Conservation (phyloP, 805 yeast species). For the Candida cerambycidarum region DNA sequence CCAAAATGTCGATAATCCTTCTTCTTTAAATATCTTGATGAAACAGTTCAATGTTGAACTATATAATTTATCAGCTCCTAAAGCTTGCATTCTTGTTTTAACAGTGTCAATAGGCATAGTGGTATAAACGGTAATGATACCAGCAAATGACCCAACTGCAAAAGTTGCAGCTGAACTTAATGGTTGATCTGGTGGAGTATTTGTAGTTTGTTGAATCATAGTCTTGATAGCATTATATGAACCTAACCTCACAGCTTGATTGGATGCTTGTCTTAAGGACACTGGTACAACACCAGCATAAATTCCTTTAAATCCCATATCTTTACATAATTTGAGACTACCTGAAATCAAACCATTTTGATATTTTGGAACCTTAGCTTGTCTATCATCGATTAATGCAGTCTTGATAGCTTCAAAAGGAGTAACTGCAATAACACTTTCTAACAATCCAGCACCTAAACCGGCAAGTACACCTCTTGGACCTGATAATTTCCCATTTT, state of each 20-base stretch:
- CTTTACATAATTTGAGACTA: slow-evolving; percentile 61
- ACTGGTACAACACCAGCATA: slow-evolving; percentile 92
- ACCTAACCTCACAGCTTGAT: slow-evolving; percentile 92
- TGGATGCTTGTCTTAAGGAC: slow-evolving; percentile 92
- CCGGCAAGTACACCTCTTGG: slow-evolving; percentile 94
- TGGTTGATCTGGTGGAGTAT: slow-evolving; percentile 68
- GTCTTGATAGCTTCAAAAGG: slow-evolving; percentile 97
- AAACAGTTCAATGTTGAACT: slow-evolving; percentile 81
- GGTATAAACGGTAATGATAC: slow-evolving; percentile 83
- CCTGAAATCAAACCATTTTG: slow-evolving; percentile 64
- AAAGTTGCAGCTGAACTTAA: slow-evolving; percentile 79
- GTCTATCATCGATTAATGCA: slow-evolving; percentile 91
- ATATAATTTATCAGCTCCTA: slow-evolving; percentile 72
- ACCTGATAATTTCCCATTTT: slow-evolving; percentile 83
- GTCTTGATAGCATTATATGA: slow-evolving; percentile 87
- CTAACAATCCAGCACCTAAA: slow-evolving; percentile 94
- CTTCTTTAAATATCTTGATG: slow-evolving; percentile 72
- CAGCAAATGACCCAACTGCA: slow-evolving; percentile 86
- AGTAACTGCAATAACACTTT: slow-evolving; percentile 89
- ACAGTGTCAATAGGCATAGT: slow-evolving; percentile 97
- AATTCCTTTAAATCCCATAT: slow-evolving; percentile 79
- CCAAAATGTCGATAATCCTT: slow-evolving; percentile 92
- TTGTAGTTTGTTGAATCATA: slow-evolving; percentile 66
- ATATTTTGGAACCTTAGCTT: slow-evolving; percentile 72
- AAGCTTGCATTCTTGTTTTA: slow-evolving; percentile 95